Evolutionary conservation across 2,329 filamentous ascomycete species (phyloP), one percentile per base, ranked within the genome.

Genomic region (Colletotrichum australisinense): DNA sequence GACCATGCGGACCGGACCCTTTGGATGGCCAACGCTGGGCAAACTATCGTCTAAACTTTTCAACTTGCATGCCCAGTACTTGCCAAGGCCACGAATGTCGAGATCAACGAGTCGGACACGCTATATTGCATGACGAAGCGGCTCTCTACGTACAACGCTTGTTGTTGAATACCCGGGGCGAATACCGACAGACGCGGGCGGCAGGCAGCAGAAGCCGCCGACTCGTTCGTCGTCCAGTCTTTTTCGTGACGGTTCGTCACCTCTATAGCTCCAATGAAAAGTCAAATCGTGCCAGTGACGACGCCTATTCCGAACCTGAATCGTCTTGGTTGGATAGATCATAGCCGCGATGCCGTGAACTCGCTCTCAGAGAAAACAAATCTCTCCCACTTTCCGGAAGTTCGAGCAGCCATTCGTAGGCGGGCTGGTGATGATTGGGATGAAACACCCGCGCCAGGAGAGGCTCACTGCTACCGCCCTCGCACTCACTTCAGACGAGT

Each of bases 401-500:
- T 14, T 14, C 30, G n/a, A 24, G 19, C 42, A 55, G 42, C 35
- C 30, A n/a, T 30, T 38, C 42, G 16, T 4, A 46, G 38, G 57
- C 49, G 59, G 26, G 53, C 16, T 65, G 38, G 16, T 22, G 57
- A 28, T 30, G 57, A 60, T 52, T 67, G 63, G 49, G 66, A 69
- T 69, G 69, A 66, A 71, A 71, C 67, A 35, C 22, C 56, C n/a
- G 42, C 32, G 32, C 9, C 55, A 46, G 57, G 28, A 70, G 57
- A 42, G 65, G 60, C 59, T 16, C 42, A 53, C 35, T 56, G 42
- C 67, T 38, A 52, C 65, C 12, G 46, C 55, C 35, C n/a, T 65
- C 67, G 62, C 60, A 66, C 19, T 52, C 32, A 71, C 59, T 71
- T 73, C 71, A 71, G 71, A 71, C 30, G 71, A 52, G 56, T 38